These are phyloP conservation scores for Sutorius eximius DNA, from an alignment of 1,284 basidiomycete species.

Conservation along the genomic window DNA sequence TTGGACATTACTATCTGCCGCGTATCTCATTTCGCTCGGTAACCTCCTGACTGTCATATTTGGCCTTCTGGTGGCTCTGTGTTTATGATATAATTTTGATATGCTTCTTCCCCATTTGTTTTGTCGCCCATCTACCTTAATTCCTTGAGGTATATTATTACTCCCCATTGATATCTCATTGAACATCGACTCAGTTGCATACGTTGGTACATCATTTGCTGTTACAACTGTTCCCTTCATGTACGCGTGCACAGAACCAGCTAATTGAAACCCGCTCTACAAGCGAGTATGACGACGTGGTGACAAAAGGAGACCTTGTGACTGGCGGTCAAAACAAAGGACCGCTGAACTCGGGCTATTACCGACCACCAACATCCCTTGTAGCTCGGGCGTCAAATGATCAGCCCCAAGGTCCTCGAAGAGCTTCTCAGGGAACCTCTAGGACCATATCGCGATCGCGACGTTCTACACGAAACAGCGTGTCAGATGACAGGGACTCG, in stretches of 20 bases:
- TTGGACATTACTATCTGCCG: slow-evolving; percentile 21
- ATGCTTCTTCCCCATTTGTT: slow-evolving; percentile 12
- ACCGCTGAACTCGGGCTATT: too few relatives aligned
- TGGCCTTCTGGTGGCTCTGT: slow-evolving; percentile 25
- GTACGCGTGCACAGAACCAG: slow-evolving; percentile 26
- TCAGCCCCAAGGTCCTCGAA: slow-evolving; percentile 17
- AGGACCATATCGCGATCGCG: slow-evolving; percentile 32
- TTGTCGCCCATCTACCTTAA: slow-evolving; percentile 29
- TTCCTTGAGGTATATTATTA: slow-evolving; percentile 23
- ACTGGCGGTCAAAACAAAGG: not conserved
- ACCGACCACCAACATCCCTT: not conserved
- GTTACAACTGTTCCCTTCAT: slow-evolving; percentile 28
- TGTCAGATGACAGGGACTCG: slow-evolving; percentile 16
- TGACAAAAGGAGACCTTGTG: not conserved
- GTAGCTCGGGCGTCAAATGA: slow-evolving; percentile 9
- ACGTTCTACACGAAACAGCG: slow-evolving; percentile 20
- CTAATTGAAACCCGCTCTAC: slow-evolving; percentile 6
- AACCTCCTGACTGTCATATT: slow-evolving; percentile 27
- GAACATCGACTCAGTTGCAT: slow-evolving; percentile 30
- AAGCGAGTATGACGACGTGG: not conserved
- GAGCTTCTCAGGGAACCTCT: slow-evolving; percentile 29
- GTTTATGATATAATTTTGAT: slow-evolving; percentile 31
- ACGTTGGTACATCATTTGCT: slow-evolving; percentile 34
- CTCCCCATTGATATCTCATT: slow-evolving; percentile 26
- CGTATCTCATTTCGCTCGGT: slow-evolving; percentile 19